Evolutionary conservation across 2,329 filamentous ascomycete genomes (phyloP).

Genomic region (Scopulariopsis brevicaulis): DNA sequence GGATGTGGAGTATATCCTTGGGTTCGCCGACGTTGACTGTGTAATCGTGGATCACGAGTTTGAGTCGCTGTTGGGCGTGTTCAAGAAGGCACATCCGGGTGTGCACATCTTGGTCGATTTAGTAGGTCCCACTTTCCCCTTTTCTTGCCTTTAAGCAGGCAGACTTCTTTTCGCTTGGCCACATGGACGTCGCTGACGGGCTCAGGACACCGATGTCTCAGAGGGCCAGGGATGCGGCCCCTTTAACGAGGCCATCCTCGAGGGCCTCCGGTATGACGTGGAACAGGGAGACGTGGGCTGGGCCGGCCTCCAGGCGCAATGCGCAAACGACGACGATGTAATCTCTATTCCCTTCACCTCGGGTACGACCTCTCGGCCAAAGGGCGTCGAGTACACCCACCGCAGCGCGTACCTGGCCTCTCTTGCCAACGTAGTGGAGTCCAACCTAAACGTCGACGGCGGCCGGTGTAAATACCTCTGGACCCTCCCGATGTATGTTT

Average conservation of each 20-base stretch:
- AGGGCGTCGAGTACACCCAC: constrained; percentile 89
- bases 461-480: constrained; percentile 75
- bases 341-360: constrained; percentile 89
- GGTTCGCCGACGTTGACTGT: constrained; percentile 73
- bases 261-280: constrained; percentile 64
- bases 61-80: constrained; percentile 55
- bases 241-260: constrained; percentile 72
- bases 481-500: constrained; percentile 77
- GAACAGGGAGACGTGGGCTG: constrained; percentile 60
- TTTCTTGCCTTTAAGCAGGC: too few relatives aligned
- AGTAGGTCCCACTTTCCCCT: constrained; percentile 14
- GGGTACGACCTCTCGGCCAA: constrained; percentile 82
- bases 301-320: constrained; percentile 61
- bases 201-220: constrained; percentile 63
- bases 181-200: neutral
- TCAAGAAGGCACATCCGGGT: constrained; percentile 44
- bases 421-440: constrained; percentile 79
- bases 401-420: constrained; percentile 77
- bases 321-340: constrained; percentile 64
- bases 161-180: neutral
- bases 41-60: constrained; percentile 86
- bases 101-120: constrained; percentile 67
- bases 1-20: constrained; percentile 85
- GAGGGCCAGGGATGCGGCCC: constrained; percentile 65
- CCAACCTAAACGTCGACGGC: constrained; percentile 60